Evolutionary conservation across 495 filamentous ascomycete species (phyloP).

Genomic region (Penicillium samsonianum): DNA sequence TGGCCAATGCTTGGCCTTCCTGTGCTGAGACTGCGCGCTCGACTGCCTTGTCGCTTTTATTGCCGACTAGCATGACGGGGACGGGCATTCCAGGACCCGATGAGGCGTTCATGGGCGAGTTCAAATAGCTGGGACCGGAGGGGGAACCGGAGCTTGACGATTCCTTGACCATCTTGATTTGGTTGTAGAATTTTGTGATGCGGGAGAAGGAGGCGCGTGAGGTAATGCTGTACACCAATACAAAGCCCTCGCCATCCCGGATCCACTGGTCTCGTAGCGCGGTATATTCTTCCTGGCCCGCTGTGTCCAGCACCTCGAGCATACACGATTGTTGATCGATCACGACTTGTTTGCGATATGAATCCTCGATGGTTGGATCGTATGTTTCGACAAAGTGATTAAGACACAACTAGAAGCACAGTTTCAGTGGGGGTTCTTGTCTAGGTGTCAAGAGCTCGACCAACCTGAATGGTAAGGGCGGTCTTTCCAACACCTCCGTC

Average conservation of each 20-base stretch:
- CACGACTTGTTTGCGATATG: conserved; percentile 97
- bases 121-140: conserved; percentile 55
- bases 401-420: conserved; percentile 59
- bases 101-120: conserved; percentile 69
- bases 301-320: conserved; percentile 97
- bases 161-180: conserved; percentile 97
- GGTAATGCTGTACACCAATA: conserved; percentile 97
- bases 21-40: conserved; percentile 96
- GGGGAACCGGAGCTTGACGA: conserved; percentile 75
- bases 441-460: conserved; percentile 28
- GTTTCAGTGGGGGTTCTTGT: conserved; percentile 17
- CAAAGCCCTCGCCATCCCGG: conserved; percentile 94
- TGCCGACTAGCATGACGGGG: conserved; percentile 97
- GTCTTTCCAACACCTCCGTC: conserved; percentile 96
- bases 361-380: conserved; percentile 96
- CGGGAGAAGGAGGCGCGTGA: conserved; percentile 91
- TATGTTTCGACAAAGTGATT: conserved; percentile 88
- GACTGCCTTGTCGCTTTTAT: conserved; percentile 95
- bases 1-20: conserved; percentile 88
- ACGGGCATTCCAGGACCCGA: conserved; percentile 63
- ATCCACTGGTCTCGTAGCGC: conserved; percentile 98
- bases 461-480: conserved; percentile 93
- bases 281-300: conserved; percentile 99
- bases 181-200: conserved; percentile 92
- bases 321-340: conserved; percentile 97